Evolutionary conservation across 176 grass and related monocot species (phyloP), one percentile per base, ranked within the genome.

Genomic region (maize (Zea mays)): DNA sequence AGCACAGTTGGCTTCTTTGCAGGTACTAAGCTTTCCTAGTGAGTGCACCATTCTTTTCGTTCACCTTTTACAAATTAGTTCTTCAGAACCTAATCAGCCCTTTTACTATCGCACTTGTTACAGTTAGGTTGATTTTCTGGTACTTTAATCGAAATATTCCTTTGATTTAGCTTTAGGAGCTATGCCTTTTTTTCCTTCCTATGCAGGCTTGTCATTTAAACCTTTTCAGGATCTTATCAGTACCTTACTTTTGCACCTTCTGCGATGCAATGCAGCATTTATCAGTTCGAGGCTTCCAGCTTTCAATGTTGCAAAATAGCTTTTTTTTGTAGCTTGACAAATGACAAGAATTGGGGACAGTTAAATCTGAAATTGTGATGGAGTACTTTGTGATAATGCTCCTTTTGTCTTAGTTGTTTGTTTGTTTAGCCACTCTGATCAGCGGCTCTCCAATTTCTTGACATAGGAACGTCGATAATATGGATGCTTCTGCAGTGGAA

Each of bases 401-500:
- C 5, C 42, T 27, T 71, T 43, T 39, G 1, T 48, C 27, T 27
- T 27, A 27, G 5, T 51, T 41, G 0, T 1, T 50, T 19, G 3
- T 68, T 61, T 72, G n/a, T 6, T 48, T 47, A 69, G 59, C 1
- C 49, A 15, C 48, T 50, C 48, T 50, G 48, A 50, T 50, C 27
- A 27, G 27, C 0, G 15, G 15, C 13, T 15, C 48, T 50, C 48
- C 48, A 0, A 8, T 82, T 74, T 79, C 15, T 79, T 77, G 75
- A 34, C 42, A 13, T 19, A 93, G 90, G 90, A 19, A 90, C 87
- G 3, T 93, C 90, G 14, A 90, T 93, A 49, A 62, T 90, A 62
- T 93, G 90, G 90, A 93, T 93, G 90, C 81, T 93, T 60, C 41
- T 93, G 46, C 87, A 90, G 74, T 93, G 90, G 90, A 93, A 93